phyloP scores from a whole-genome alignment of 768 basidiomycete genomes.

The Phlebiopsis gigantea region DNA sequence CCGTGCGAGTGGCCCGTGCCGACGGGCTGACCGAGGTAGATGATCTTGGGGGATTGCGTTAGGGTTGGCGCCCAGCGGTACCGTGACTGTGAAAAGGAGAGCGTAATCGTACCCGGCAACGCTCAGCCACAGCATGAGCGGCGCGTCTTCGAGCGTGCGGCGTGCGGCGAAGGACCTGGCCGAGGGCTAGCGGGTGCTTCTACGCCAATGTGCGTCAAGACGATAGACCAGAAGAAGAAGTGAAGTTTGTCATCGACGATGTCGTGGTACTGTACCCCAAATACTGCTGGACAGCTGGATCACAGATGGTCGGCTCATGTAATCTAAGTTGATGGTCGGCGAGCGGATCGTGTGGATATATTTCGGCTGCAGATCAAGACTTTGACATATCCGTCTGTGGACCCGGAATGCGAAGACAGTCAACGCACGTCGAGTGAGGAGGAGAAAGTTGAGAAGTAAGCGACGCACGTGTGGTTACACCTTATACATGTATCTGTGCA shows the following conservation, averaged over 20 bases:
- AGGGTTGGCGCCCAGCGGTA: slow-evolving; percentile 15
- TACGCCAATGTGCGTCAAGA: not conserved
- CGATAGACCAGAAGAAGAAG: slow-evolving; percentile 43
- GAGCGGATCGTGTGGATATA: not conserved
- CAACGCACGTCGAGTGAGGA: not conserved
- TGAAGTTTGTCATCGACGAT: slow-evolving; percentile 40
- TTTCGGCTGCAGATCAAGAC: no score
- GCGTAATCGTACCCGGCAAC: slow-evolving; percentile 22
- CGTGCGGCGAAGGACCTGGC: slow-evolving; percentile 28
- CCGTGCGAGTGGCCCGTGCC: slow-evolving; percentile 45
- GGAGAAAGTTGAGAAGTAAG: not conserved
- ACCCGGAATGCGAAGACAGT: not conserved
- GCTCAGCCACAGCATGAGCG: slow-evolving; percentile 25
- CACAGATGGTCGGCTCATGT: slow-evolving; percentile 69
- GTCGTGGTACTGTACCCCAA: slow-evolving; percentile 46
- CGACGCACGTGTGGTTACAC: not conserved
- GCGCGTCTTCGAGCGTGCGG: slow-evolving; percentile 19
- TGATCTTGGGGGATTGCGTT: slow-evolving; percentile 31
- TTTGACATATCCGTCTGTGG: not conserved
- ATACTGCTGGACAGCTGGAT: slow-evolving; percentile 54
- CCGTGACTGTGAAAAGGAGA: slow-evolving; percentile 22
- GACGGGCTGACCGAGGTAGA: slow-evolving; percentile 30
- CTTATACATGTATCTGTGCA: not conserved
- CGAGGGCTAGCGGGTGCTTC: not conserved
- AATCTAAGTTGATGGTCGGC: slow-evolving; percentile 55